Conservation (phyloP, 2,329 filamentous ascomycete species). For the Lecanosticta acicola region DNA sequence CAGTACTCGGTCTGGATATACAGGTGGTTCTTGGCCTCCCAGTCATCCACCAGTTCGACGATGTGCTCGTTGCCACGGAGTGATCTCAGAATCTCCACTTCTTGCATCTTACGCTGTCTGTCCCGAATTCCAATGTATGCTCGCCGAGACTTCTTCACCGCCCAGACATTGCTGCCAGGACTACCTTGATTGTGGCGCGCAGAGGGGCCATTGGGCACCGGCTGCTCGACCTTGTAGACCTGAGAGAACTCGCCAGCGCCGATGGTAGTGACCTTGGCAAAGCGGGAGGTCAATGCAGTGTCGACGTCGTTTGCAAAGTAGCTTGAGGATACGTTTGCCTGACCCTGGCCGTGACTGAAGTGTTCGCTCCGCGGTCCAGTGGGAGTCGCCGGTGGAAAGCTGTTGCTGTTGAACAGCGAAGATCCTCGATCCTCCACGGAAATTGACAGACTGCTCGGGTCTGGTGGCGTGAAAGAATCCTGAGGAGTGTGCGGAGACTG, state of each 20-base stretch:
- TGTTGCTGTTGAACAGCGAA: constrained; percentile 36
- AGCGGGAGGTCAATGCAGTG: constrained; percentile 64
- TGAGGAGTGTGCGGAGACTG: constrained; percentile 61
- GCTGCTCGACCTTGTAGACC: constrained; percentile 71
- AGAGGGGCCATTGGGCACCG: constrained; percentile 29
- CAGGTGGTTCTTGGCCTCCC: constrained; percentile 78
- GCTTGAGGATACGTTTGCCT: constrained; percentile 50
- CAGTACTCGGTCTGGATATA: constrained; percentile 99
- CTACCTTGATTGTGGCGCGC: constrained; percentile 22
- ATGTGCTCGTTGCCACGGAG: constrained; percentile 78
- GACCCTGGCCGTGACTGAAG: constrained; percentile 48
- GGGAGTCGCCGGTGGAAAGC: constrained; percentile 72
- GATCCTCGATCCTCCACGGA: constrained; percentile 52
- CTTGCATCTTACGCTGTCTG: constrained; percentile 74
- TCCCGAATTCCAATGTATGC: constrained; percentile 73
- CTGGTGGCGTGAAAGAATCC: constrained; percentile 67
- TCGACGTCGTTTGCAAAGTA: constrained; percentile 71
- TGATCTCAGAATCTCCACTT: constrained; percentile 73
- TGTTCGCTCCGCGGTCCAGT: constrained; percentile 59
- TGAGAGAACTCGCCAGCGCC: constrained; percentile 90
- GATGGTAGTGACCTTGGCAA: constrained; percentile 72
- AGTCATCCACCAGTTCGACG: constrained; percentile 74
- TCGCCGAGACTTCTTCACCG: constrained; percentile 87
- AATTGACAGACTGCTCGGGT: constrained; percentile 78
- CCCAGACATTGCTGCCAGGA: constrained; percentile 55